These are phyloP conservation scores for Eutypella sp. DNA, from an alignment of 2,329 filamentous ascomycete species.

Conservation along the genomic window DNA sequence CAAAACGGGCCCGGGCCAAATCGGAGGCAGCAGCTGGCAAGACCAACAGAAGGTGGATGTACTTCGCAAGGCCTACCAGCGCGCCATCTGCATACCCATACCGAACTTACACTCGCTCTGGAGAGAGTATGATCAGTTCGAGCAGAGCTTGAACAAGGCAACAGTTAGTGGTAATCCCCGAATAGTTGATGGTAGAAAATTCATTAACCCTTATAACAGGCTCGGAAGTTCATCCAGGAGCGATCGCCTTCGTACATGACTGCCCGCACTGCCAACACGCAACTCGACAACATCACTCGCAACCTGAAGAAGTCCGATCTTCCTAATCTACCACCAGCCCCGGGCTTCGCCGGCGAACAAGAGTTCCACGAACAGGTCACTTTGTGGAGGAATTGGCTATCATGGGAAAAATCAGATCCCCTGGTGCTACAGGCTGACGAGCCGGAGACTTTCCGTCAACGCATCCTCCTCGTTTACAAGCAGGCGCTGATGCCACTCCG, in stretches of 20 bases:
- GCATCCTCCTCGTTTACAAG: slow-evolving; percentile 86
- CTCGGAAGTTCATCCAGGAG: slow-evolving; percentile 91
- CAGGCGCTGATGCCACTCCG: slow-evolving; percentile 89
- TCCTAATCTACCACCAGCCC: slow-evolving; percentile 74
- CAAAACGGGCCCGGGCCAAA: slow-evolving; percentile 76
- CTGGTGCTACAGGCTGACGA: slow-evolving; percentile 83
- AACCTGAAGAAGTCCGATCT: slow-evolving; percentile 72
- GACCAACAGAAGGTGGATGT: slow-evolving; percentile 98
- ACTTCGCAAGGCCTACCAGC: slow-evolving; percentile 86
- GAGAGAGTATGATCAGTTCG: slow-evolving; percentile 98
- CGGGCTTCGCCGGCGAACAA: slow-evolving; percentile 79
- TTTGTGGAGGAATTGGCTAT: slow-evolving; percentile 89
- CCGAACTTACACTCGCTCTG: slow-evolving; percentile 77
- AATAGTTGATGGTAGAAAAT: slow-evolving; percentile 4
- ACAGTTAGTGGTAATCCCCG: slow-evolving; percentile 53
- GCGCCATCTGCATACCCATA: slow-evolving; percentile 82
- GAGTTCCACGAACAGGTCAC: slow-evolving; percentile 82
- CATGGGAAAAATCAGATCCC: slow-evolving; percentile 92
- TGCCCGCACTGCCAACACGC: slow-evolving; percentile 82
- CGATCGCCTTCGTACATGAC: slow-evolving; percentile 94
- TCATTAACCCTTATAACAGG: slow-evolving; percentile 45
- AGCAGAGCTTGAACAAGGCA: slow-evolving; percentile 88
- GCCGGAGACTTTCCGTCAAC: slow-evolving; percentile 64
- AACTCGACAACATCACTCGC: slow-evolving; percentile 81
- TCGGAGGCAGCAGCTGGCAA: slow-evolving; percentile 87